A percentile compares a stretch with the other conserved stretches of the same genome.
These are phyloP conservation scores for Glomus cerebriforme DNA, from an alignment of 192 early-diverging fungal species.

Conservation along the genomic window DNA sequence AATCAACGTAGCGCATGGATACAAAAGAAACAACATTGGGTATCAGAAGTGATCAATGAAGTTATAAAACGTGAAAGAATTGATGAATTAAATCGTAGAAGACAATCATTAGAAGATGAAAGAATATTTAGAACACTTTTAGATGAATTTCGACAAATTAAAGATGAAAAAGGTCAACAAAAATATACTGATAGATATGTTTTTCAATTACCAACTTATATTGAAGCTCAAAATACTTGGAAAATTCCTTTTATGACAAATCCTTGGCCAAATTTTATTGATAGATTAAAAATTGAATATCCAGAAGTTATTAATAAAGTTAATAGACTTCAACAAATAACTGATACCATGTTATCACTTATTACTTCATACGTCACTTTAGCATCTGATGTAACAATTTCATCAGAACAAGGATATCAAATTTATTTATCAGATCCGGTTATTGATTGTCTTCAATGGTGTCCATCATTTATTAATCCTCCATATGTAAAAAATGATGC, in stretches of 20 bases:
- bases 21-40: background rate
- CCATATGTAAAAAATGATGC: slow-evolving; percentile 24
- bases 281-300: background rate
- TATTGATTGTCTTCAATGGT: slow-evolving; percentile 18
- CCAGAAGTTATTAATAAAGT: background rate
- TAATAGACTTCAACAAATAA: background rate
- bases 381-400: background rate
- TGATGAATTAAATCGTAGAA: slow-evolving; percentile 1
- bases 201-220: background rate
- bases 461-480: slow-evolving; percentile 11
- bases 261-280: background rate
- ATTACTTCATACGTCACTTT: background rate
- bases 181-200: background rate
- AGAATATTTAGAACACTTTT: background rate
- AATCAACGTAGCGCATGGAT: background rate
- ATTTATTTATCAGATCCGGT: slow-evolving; percentile 16
- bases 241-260: background rate
- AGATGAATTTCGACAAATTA: background rate
- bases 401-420: background rate
- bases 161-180: slow-evolving; percentile 1
- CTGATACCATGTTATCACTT: background rate
- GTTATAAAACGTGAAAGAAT: background rate
- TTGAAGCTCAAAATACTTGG: background rate
- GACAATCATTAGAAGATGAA: background rate
- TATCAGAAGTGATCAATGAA: background rate